Conservation (phyloP, 2,329 filamentous ascomycete species). For the Cercospora zeae-maydis region DNA sequence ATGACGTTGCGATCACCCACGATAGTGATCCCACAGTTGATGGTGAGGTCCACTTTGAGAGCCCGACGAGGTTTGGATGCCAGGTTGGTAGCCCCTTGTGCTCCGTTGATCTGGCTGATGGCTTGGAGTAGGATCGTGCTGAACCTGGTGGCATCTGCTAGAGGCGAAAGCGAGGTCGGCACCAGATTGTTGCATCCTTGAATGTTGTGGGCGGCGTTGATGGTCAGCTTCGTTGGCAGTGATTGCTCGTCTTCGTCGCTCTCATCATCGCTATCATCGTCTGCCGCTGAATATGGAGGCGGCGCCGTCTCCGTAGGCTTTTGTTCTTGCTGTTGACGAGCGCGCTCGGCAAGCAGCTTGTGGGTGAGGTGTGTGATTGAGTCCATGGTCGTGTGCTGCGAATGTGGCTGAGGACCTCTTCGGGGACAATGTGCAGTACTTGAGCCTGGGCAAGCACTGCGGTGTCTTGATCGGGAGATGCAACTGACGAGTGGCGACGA, state of each 20-base stretch:
- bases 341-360: conserved; percentile 27
- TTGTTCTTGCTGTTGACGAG: conserved; percentile 19
- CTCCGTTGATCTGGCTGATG: conserved; percentile 40
- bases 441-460: neutral
- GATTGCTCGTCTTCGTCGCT: conserved; percentile 18
- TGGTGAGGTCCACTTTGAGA: conserved; percentile 47
- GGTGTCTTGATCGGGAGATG: conserved; percentile 17
- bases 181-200: conserved; percentile 51
- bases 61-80: conserved; percentile 43
- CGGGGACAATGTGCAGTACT: conserved; percentile 1
- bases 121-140: conserved; percentile 47
- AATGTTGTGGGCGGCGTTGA: conserved; percentile 50
- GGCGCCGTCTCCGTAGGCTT: conserved; percentile 15
- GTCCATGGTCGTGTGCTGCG: conserved; percentile 19
- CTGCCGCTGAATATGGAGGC: conserved; percentile 31
- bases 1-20: conserved; percentile 35
- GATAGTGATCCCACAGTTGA: conserved; percentile 36
- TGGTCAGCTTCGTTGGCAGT: conserved; percentile 46
- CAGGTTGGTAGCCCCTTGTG: conserved; percentile 37
- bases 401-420: neutral
- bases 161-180: conserved; percentile 37
- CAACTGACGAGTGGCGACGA: neutral
- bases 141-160: conserved; percentile 43
- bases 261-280: conserved; percentile 22
- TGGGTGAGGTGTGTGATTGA: conserved; percentile 26